phyloP scores from a whole-genome alignment of 2,329 filamentous ascomycete genomes.

The Penicillium sp. region DNA sequence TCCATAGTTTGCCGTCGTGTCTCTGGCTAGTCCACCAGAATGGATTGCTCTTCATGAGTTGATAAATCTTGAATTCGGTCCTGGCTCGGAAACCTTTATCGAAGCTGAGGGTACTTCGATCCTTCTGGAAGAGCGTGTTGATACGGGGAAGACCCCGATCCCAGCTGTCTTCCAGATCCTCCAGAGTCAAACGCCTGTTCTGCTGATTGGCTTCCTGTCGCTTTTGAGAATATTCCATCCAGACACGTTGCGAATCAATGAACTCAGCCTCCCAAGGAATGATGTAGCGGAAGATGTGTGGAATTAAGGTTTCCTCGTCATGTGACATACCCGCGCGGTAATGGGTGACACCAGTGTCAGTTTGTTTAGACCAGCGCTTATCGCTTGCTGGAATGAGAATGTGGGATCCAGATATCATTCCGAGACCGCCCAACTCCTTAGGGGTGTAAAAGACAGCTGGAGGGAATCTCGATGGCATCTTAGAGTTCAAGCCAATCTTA shows the following conservation, averaged over 20 bases:
- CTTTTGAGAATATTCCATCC: slow-evolving; percentile 99
- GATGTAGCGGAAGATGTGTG: slow-evolving; percentile 99
- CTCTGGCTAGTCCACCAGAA: slow-evolving; percentile 99
- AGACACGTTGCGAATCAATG: slow-evolving; percentile 96
- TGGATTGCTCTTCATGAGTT: slow-evolving; percentile 97
- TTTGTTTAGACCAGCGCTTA: slow-evolving; percentile 98
- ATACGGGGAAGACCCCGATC: slow-evolving; percentile 95
- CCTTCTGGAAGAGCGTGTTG: slow-evolving; percentile 98
- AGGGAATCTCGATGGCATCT: slow-evolving; percentile 98
- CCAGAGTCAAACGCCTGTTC: slow-evolving; percentile 87
- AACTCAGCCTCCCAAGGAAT: slow-evolving; percentile 99
- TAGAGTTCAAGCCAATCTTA: slow-evolving; percentile 97
- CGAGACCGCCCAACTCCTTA: slow-evolving; percentile 92
- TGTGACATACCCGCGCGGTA: slow-evolving; percentile 98
- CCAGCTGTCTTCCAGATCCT: slow-evolving; percentile 97
- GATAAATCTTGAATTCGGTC: slow-evolving; percentile 97
- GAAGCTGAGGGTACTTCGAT: slow-evolving; percentile 92
- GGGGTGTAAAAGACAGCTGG: slow-evolving; percentile 98
- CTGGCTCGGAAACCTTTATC: slow-evolving; percentile 96
- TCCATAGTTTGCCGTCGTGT: slow-evolving; percentile 97
- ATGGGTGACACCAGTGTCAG: slow-evolving; percentile 93
- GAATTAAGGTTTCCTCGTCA: slow-evolving; percentile 94
- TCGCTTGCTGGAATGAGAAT: slow-evolving; percentile 96
- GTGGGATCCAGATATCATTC: slow-evolving; percentile 98
- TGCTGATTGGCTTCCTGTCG: slow-evolving; percentile 95